Base-by-base conservation (phyloP, 345 rosid species). In the Camelina sativa region DNA sequence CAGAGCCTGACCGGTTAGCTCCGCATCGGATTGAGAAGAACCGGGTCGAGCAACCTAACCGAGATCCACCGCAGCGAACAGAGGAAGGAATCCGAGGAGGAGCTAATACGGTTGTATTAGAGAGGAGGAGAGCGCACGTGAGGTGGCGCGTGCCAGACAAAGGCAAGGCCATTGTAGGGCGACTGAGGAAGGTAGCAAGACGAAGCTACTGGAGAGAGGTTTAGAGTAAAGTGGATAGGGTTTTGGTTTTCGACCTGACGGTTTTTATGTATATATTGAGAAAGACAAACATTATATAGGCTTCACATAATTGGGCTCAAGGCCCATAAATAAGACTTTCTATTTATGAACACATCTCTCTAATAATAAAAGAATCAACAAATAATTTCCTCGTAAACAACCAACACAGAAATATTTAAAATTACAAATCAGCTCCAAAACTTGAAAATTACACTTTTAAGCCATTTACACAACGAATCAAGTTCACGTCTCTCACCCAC, bases 1-100 rank as follows among this genome's bases (percentile, higher is more conserved):
- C 70, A 0, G 94, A 82, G 4, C 97, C 96, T 6, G 96, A 70
- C 46, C 97, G 91, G 81, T 89, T 84, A 50, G 84, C 97, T 34
- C 83, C 78, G 87, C 94, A 89, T 0, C 97, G 82, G 15, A 96
- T 78, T 41, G 91, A 10, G 32, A 83, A 74, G 57, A 87, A 88
- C 15, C 86, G 84, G 15, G 85, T 28, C 13, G 76, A 13, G 32
- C 76, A 57, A 9, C 5, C 40, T 17, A 84, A 30, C 7, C 71
- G 69, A 19, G 44, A 75, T 50, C 85, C 90, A 56, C 87, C 84
- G 80, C 73, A 44, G 53, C 73, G 55, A 52, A 84, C 70, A 53
- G 84, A 63, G 15, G 82, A 52, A 7, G 85, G 83, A 15, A 81
- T 76, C 5, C 80, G 72, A 20, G 86, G 86, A 74, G 88, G 81